Evolutionary conservation across 345 rosid genomes (phyloP).

Genomic region (Psidium friedrichsthalianum): DNA sequence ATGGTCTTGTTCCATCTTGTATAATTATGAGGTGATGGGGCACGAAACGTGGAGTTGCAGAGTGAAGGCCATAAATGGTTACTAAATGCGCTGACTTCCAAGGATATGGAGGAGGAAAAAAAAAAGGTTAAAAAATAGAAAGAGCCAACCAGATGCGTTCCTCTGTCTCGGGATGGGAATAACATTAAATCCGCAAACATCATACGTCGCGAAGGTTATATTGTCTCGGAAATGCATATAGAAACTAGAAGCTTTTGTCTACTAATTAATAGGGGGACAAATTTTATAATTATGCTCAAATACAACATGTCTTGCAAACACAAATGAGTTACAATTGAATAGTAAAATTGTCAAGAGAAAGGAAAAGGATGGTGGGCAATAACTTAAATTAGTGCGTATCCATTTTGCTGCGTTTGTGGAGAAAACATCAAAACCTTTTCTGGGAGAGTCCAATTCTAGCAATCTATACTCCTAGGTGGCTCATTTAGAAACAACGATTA

Average conservation of each 20-base stretch:
- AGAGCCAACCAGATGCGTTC: not conserved
- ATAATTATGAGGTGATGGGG: not conserved
- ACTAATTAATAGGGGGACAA: not conserved
- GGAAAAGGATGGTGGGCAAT: not conserved
- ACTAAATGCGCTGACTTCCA: not conserved
- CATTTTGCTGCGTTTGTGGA: not conserved
- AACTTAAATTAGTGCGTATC: not conserved
- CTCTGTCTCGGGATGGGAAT: not conserved
- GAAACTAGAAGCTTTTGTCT: not conserved
- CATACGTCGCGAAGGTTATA: not conserved
- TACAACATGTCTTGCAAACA: not conserved
- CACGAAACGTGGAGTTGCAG: not conserved
- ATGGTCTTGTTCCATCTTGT: not conserved
- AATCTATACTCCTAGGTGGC: not conserved
- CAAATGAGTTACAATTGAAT: not conserved
- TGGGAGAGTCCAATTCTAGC: not conserved
- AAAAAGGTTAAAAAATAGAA: not conserved
- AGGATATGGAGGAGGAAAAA: not conserved
- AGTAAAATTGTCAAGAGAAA: not conserved
- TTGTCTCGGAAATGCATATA: not conserved
- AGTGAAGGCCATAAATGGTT: not conserved
- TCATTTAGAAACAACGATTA: not conserved
- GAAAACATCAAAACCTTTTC: not conserved
- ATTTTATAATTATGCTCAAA: not conserved
- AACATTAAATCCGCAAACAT: not conserved